Base-by-base conservation (phyloP, 2,329 filamentous ascomycete species). In the Epichloe amarillans region DNA sequence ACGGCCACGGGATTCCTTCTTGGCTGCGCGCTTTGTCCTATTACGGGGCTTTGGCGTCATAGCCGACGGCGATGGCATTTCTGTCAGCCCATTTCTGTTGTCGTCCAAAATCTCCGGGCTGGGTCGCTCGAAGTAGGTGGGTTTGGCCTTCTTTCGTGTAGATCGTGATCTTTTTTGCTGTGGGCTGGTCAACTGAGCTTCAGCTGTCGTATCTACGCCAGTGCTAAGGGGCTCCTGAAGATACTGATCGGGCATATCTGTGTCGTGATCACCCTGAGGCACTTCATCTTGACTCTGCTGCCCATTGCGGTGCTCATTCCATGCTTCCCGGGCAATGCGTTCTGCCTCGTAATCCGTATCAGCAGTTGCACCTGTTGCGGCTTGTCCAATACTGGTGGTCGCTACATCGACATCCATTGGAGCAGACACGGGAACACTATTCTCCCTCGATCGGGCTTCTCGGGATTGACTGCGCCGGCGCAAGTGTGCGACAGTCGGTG, bases 141-240 rank as follows among this genome's bases (percentile, higher is more conserved):
- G 69, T 58, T 77, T 77, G 46, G 69, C 65, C 61, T 72, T 76
- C 62, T 72, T 75, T 42, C 66, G 62, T 35, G 66, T 67, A 36
- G 69, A 63, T 26, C 66, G 62, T 39, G 59, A 51, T 54, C 56
- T 61, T 54, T 53, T 61, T 63, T 23, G 52, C 44, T 40, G 38
- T 50, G 50, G 23, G 17, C 40, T 48, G 6, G 53, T 37, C 17
- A 51, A 11, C 19, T 56, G 46, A 11, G 37, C 37, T 11, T 47
- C 50, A n/a, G 17, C 51, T 17, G 48, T 57, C 42, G 36, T n/a
- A 8, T 53, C 48, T 37, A 39, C 4, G 41, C 15, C 41, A 8
- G 33, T 37, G 17, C 26, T 35, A 3, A 53, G 47, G 44, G 49
- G 33, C 26, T 43, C 52, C 49, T 39, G 54, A 21, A 26, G 45